These are phyloP conservation scores for Erythrophleum fordii DNA, from an alignment of 306 rosid species.

Conservation along the genomic window DNA sequence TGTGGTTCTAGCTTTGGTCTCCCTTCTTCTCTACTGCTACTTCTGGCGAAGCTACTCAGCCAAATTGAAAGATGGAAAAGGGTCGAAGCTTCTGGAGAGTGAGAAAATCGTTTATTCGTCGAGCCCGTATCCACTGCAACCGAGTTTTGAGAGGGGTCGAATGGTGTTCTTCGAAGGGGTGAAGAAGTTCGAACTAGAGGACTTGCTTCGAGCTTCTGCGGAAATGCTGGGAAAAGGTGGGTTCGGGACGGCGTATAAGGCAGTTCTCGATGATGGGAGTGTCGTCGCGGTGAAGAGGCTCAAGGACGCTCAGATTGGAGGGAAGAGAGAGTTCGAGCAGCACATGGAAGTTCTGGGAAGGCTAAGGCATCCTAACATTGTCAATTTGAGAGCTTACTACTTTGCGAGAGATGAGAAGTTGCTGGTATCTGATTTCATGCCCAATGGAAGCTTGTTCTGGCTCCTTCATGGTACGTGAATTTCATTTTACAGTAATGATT, in stretches of 20 bases:
- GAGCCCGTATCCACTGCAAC: constrained; percentile 53
- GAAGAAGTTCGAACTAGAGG: constrained; percentile 79
- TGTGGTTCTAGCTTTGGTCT: constrained; percentile 55
- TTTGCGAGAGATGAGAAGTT: constrained; percentile 82
- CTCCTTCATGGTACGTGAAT: constrained; percentile 75
- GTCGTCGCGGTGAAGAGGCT: constrained; percentile 89
- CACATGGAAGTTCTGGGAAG: constrained; percentile 74
- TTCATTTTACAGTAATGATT: background rate
- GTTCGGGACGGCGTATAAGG: constrained; percentile 87
- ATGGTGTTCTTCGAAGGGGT: constrained; percentile 89
- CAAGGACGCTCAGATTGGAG: constrained; percentile 70
- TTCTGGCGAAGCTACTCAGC: constrained; percentile 54
- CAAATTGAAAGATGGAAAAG: constrained; percentile 45
- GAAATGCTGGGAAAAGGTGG: constrained; percentile 93
- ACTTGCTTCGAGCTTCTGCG: constrained; percentile 82
- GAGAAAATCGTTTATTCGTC: constrained; percentile 70
- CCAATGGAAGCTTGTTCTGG: constrained; percentile 83
- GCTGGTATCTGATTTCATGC: constrained; percentile 83
- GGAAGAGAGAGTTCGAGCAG: constrained; percentile 76
- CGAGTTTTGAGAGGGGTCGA: constrained; percentile 54
- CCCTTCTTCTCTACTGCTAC: constrained; percentile 75
- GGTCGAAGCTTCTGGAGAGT: constrained; percentile 52
- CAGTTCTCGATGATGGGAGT: constrained; percentile 79
- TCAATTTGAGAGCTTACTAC: constrained; percentile 72
- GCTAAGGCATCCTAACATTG: constrained; percentile 61